These are phyloP conservation scores for Pythium guiyangense DNA, from an alignment of 352 stramenopile genomes.

Conservation along the genomic window DNA sequence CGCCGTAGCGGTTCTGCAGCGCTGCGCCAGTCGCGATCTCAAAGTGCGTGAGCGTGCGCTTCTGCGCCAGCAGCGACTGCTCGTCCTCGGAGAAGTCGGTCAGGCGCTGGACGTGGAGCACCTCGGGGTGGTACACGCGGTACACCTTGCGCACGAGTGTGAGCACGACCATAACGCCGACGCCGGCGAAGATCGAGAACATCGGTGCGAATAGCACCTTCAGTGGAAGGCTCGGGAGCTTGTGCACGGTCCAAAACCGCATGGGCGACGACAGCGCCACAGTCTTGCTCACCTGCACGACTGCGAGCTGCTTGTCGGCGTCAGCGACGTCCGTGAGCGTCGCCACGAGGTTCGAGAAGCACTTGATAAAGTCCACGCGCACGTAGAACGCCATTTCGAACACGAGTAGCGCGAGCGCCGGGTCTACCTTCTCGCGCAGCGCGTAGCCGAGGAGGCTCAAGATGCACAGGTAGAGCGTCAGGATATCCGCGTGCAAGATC, in stretches of 20 bases:
- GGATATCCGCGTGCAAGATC: constrained; percentile 24
- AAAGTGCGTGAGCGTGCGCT: no score
- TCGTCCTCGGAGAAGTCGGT: no score
- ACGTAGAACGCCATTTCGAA: constrained; percentile 23
- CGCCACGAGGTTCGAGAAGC: background rate
- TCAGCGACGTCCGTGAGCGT: background rate
- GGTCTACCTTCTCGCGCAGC: constrained; percentile 22
- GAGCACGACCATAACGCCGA: background rate
- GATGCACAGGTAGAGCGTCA: constrained; percentile 28
- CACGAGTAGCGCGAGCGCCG: constrained; percentile 17
- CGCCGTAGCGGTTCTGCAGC: no score
- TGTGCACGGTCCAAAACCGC: constrained; percentile 1
- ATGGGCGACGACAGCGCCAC: background rate
- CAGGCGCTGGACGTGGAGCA: no score
- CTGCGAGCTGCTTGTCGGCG: background rate
- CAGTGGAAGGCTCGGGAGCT: background rate
- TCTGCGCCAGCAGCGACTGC: no score
- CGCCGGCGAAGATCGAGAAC: background rate
- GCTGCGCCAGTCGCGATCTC: no score
- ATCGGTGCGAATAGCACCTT: no score
- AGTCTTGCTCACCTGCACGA: background rate
- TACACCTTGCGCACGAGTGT: no score
- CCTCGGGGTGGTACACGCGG: no score
- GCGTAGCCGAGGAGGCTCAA: constrained; percentile 20
- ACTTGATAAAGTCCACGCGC: constrained; percentile 6